Evolutionary conservation across 2,329 filamentous ascomycete genomes (phyloP).

Genomic region (Trichoderma gracile): DNA sequence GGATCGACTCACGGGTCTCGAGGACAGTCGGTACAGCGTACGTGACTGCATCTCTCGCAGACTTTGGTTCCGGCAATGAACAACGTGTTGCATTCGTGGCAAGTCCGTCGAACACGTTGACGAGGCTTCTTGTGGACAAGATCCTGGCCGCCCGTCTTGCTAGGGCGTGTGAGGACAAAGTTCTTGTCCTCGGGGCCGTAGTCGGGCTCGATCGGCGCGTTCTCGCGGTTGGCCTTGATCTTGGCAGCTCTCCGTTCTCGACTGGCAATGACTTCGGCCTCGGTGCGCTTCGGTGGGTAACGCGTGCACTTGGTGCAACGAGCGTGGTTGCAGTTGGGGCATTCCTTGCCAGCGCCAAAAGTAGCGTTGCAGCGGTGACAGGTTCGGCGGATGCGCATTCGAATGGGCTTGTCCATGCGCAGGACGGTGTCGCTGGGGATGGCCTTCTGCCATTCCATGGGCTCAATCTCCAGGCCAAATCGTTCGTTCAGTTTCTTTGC

Average conservation of each 20-base stretch:
- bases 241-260: slow-evolving; percentile 53
- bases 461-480: slow-evolving; percentile 57
- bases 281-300: slow-evolving; percentile 66
- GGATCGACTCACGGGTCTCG: slow-evolving; percentile 68
- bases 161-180: slow-evolving; percentile 61
- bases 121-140: slow-evolving; percentile 69
- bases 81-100: slow-evolving; percentile 69
- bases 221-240: slow-evolving; percentile 58
- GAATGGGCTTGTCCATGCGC: slow-evolving; percentile 73
- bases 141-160: slow-evolving; percentile 67
- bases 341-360: slow-evolving; percentile 73
- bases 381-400: slow-evolving; percentile 73
- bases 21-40: slow-evolving; percentile 77
- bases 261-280: slow-evolving; percentile 55
- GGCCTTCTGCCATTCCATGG: slow-evolving; percentile 53
- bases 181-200: slow-evolving; percentile 49
- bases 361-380: slow-evolving; percentile 79
- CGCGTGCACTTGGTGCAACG: slow-evolving; percentile 80
- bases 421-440: slow-evolving; percentile 55
- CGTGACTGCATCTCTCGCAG: slow-evolving; percentile 69
- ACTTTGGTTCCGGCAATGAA: slow-evolving; percentile 62
- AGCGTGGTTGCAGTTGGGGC: slow-evolving; percentile 73
- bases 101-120: slow-evolving; percentile 73
- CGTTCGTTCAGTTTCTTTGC: slow-evolving; percentile 57
- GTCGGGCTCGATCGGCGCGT: slow-evolving; percentile 54